Evolutionary conservation across 2,329 filamentous ascomycete species (phyloP).

Genomic region (Fusarium graminum): DNA sequence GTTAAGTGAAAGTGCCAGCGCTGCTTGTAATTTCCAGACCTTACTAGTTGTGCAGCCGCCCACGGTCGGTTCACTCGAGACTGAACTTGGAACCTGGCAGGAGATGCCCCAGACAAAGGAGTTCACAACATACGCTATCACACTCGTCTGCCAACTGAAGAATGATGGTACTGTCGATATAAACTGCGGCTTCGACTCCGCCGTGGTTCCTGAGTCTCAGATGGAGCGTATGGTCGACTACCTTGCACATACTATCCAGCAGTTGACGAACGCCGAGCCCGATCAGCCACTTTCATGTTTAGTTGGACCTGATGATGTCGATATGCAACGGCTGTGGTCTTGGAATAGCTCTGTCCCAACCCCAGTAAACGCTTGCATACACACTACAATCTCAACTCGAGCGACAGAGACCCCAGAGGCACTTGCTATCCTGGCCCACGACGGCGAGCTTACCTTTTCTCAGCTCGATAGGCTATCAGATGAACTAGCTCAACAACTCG

Average conservation of each 20-base stretch:
- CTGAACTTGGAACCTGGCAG: neutral
- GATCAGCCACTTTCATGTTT: neutral
- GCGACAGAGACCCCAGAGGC: neutral
- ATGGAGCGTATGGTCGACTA: constrained; percentile 1
- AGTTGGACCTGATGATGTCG: neutral
- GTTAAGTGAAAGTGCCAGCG: constrained; percentile 9
- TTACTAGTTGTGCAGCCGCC: constrained; percentile 25
- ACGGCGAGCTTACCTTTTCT: constrained; percentile 2
- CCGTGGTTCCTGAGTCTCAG: neutral
- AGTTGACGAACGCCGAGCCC: neutral
- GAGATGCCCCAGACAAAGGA: constrained; percentile 2
- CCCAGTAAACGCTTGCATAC: constrained; percentile 23
- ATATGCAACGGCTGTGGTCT: constrained; percentile 25
- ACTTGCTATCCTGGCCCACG: constrained; percentile 4
- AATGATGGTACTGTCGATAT: neutral
- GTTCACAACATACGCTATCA: constrained; percentile 13
- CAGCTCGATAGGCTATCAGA: neutral
- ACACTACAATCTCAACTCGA: constrained; percentile 12
- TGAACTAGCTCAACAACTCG: neutral
- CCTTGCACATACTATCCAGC: neutral
- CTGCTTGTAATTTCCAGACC: constrained; percentile 21
- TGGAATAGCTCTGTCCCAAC: constrained; percentile 37
- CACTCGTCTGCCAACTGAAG: constrained; percentile 3
- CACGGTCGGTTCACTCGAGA: neutral
- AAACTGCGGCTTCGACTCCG: constrained; percentile 4